Conservation (phyloP, 208 protist species). For the Crithidia mellificae region DNA sequence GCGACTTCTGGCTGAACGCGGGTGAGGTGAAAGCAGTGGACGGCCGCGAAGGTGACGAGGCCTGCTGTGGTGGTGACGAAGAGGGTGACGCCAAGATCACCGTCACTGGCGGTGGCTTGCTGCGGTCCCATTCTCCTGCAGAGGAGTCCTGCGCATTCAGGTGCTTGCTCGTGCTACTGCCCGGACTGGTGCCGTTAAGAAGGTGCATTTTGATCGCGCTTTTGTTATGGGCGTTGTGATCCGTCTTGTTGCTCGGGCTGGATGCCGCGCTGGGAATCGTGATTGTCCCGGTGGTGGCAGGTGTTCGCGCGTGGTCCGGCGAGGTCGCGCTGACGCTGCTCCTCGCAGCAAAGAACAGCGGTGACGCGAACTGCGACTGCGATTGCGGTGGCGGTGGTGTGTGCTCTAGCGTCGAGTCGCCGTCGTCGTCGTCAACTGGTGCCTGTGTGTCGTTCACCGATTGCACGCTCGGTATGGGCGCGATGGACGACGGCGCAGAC, state of each 20-base stretch:
- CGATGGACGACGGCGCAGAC: constrained; percentile 12
- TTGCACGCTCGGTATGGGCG: not conserved
- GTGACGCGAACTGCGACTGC: too few species aligned
- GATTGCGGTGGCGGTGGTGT: not conserved
- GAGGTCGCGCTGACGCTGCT: not conserved
- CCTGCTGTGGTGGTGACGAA: not conserved
- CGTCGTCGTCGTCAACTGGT: not conserved
- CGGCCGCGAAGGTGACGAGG: not conserved
- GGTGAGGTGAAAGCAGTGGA: constrained; percentile 22
- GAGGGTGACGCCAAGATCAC: constrained; percentile 5
- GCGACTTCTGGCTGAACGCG: constrained; percentile 12
- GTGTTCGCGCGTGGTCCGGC: not conserved
- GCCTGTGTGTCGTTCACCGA: constrained; percentile 11
- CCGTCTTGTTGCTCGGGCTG: not conserved
- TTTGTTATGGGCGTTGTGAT: not conserved
- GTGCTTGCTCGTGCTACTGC: not conserved
- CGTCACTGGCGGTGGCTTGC: constrained; percentile 9
- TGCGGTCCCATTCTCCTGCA: constrained; percentile 2
- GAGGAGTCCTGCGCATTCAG: not conserved
- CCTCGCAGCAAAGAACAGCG: not conserved
- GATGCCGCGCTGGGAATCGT: not conserved
- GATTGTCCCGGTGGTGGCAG: not conserved
- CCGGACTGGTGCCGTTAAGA: too few species aligned
- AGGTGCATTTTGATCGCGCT: too few species aligned
- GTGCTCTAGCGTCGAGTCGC: not conserved